phyloP scores from a whole-genome alignment of 176 grass and related monocot species.

The Miscanthus lutarioriparius region DNA sequence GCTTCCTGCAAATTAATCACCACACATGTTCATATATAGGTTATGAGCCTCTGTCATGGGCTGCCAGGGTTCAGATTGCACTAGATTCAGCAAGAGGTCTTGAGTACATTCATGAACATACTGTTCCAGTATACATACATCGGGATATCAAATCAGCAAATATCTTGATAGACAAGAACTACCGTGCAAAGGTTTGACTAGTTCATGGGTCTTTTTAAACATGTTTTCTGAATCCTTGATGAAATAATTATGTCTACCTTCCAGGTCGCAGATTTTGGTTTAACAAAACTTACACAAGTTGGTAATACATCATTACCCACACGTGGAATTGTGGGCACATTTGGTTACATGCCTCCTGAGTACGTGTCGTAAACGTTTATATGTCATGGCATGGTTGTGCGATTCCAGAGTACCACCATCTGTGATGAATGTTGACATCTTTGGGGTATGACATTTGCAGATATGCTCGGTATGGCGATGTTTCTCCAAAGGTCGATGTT shows the following conservation, averaged over 20 bases:
- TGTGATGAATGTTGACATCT: slow-evolving; percentile 15
- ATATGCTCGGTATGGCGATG: slow-evolving; percentile 83
- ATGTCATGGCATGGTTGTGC: background rate
- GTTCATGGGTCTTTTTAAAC: background rate
- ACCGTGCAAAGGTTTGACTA: slow-evolving; percentile 69
- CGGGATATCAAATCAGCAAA: slow-evolving; percentile 97
- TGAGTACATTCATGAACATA: slow-evolving; percentile 99
- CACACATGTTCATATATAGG: slow-evolving; percentile 40
- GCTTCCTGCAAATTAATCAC: slow-evolving; percentile 40
- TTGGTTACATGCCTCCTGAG: slow-evolving; percentile 99
- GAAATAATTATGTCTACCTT: slow-evolving; percentile 24
- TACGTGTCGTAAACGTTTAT: slow-evolving; percentile 33
- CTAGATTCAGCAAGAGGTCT: slow-evolving; percentile 95
- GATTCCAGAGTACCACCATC: background rate
- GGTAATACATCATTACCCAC: slow-evolving; percentile 64
- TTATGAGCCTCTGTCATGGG: slow-evolving; percentile 72
- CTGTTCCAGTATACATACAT: slow-evolving; percentile 94
- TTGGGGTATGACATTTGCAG: slow-evolving; percentile 40
- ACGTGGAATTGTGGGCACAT: slow-evolving; percentile 82
- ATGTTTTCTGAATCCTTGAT: background rate
- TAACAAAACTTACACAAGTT: slow-evolving; percentile 87
- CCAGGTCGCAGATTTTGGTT: slow-evolving; percentile 98
- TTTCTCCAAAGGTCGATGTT: slow-evolving; percentile 90
- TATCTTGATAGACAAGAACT: slow-evolving; percentile 97
- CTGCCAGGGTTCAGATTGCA: slow-evolving; percentile 82